Evolutionary conservation across 2,329 filamentous ascomycete species (phyloP), one percentile per base, ranked within the genome.

Genomic region (Colletotrichum limetticola): DNA sequence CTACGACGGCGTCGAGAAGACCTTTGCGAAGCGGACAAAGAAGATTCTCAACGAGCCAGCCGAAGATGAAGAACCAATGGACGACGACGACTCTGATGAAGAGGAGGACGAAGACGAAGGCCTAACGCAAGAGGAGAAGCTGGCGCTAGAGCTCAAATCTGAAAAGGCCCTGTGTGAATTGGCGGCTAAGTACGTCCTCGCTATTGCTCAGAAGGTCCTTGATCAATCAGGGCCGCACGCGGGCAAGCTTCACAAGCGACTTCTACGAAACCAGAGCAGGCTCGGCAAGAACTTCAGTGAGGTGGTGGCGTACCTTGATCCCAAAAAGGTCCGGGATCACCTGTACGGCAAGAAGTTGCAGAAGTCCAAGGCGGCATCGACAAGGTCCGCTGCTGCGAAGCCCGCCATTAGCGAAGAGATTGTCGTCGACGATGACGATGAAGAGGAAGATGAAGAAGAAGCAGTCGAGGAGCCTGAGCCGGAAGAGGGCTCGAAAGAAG

Each of bases 101-200:
- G 85, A 86, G 2, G 85, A 90, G 22, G 87, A 90, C 56, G 85
- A 88, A 35, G 86, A 89, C 71, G 85, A 89, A 72, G 85, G 85
- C 24, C 79, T 89, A 55, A 86, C 90, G 35, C 86, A 87, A 66
- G 86, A 88, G 78, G 86, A 93, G 78, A 88, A 90, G 70, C 86
- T 90, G 76, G 88, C 91, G 60, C 88, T 89, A 52, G 90, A 91
- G 69, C 88, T 98, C 42, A 88, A 95, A 71, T 91, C 95, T 0
- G 97, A 98, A 82, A 93, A 96, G 79, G 90, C 92, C 24, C 88
- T 98, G 1, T 98, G 96, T 82, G 93, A 96, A 77, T 86, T 98
- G 30, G 92, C 95, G 0, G 93, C 91, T 74, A 97, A 97, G 80
- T 90, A 97, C 56, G 93, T 98, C 49, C 89, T 97, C 55, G 93